A percentile compares a stretch with the other conserved stretches of the same genome.
phyloP scores from a whole-genome alignment of 2,329 filamentous ascomycete genomes.

The Esteya vermicola region DNA sequence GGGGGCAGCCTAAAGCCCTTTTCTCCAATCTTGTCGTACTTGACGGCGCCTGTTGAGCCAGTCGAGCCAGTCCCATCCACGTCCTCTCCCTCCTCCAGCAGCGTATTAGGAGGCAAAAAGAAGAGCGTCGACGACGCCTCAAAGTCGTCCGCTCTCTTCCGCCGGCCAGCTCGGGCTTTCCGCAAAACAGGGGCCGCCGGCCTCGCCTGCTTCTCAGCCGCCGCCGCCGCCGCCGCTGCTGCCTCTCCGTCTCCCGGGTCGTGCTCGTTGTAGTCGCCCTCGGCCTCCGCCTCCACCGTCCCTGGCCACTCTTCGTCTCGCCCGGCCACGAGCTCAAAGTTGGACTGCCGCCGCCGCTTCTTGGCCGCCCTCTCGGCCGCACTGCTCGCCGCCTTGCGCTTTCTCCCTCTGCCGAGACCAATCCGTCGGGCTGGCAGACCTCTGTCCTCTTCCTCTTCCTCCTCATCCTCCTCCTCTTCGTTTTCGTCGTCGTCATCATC shows the following conservation, averaged over 20 bases:
- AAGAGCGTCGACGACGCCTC: not conserved
- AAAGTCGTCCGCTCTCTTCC: not conserved
- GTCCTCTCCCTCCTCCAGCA: not conserved
- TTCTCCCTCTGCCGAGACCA: too few relatives aligned
- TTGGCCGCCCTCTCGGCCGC: too few relatives aligned
- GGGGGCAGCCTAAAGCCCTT: too few relatives aligned
- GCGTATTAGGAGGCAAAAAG: constrained; percentile 10
- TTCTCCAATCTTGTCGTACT: not conserved
- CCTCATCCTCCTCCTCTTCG: not conserved
- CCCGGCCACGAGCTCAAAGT: too few relatives aligned
- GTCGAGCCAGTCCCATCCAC: not conserved
- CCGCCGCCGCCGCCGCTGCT: too few relatives aligned
- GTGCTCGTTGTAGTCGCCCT: not conserved
- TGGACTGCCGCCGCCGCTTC: too few relatives aligned
- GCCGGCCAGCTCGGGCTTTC: not conserved
- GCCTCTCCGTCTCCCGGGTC: too few relatives aligned
- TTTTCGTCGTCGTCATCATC: not conserved
- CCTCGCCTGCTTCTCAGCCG: constrained; percentile 8
- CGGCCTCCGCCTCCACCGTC: not conserved
- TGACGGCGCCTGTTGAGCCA: too few relatives aligned
- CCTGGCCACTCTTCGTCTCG: too few relatives aligned
- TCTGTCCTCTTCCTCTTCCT: not conserved
- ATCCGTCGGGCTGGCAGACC: too few relatives aligned
- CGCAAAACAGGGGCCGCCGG: constrained; percentile 9
- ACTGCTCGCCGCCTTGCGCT: too few relatives aligned